A percentile compares a stretch with the other conserved stretches of the same genome.
Conservation (phyloP, 345 rosid species). For the Rhizophora apiculata region DNA sequence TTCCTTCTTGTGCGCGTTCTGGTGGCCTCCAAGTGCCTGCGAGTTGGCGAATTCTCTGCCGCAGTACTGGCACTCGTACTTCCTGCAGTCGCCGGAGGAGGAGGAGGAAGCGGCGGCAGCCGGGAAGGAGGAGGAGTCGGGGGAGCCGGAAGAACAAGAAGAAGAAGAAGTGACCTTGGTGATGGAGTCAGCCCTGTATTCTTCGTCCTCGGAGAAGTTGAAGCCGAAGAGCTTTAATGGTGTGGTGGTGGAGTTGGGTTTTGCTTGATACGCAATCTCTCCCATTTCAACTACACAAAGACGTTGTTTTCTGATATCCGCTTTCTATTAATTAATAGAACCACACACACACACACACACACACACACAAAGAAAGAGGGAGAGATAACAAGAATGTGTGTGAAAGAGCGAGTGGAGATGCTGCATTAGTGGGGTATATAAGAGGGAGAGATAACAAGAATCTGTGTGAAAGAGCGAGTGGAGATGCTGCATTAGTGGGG, state of each 20-base stretch:
- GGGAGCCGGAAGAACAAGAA: constrained; percentile 5
- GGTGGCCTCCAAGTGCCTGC: constrained; percentile 97
- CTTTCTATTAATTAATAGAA: neutral
- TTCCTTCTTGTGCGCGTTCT: constrained; percentile 97
- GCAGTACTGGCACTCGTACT: constrained; percentile 89
- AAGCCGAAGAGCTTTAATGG: constrained; percentile 86
- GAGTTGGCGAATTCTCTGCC: constrained; percentile 85
- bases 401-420: constrained; percentile 19
- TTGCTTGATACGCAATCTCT: constrained; percentile 45
- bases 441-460: neutral
- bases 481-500: constrained; percentile 27
- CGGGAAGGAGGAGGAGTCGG: neutral
- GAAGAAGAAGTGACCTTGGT: constrained; percentile 1
- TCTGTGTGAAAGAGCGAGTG: constrained; percentile 12
- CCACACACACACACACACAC: constrained; percentile 10
- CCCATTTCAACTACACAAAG: constrained; percentile 32
- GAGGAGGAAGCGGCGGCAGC: neutral
- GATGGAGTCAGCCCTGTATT: neutral
- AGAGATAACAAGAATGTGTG: neutral
- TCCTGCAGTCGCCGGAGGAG: constrained; percentile 32
- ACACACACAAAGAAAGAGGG: neutral
- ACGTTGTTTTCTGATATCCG: neutral
- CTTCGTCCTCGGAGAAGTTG: constrained; percentile 62
- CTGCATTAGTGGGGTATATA: constrained; percentile 19
- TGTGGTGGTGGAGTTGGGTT: constrained; percentile 29